Evolutionary conservation across 1,284 basidiomycete species (phyloP).

Genomic region (Peniophora sp.): DNA sequence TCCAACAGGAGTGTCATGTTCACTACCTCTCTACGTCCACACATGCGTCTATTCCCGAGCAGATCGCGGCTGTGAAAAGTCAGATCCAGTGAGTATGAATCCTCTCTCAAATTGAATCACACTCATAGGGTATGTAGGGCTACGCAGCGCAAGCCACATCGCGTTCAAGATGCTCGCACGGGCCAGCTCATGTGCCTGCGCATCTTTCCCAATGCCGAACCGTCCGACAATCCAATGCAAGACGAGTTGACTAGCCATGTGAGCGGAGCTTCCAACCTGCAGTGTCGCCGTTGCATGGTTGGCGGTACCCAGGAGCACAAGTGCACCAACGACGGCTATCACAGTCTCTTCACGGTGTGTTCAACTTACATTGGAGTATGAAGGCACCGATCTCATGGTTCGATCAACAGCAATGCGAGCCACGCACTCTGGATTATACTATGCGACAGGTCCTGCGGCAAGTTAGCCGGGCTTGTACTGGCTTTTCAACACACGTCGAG

Average conservation of each 20-base stretch:
- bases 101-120: neutral
- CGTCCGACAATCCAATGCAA: conserved; percentile 22
- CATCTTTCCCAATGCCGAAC: conserved; percentile 17
- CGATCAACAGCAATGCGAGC: neutral
- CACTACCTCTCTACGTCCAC: conserved; percentile 20
- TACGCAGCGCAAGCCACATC: conserved; percentile 6
- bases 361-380: neutral
- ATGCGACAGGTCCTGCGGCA: conserved; percentile 4
- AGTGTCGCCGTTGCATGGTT: neutral
- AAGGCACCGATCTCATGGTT: neutral
- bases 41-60: conserved; percentile 20
- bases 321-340: neutral
- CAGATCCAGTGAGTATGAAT: conserved; percentile 15
- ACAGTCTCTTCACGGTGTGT: neutral
- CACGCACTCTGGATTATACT: neutral
- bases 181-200: conserved; percentile 16
- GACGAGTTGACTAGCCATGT: conserved; percentile 8
- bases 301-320: neutral
- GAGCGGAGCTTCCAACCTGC: neutral
- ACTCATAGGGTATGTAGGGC: conserved; percentile 6
- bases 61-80: conserved; percentile 17
- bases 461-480: conserved; percentile 8
- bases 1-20: conserved; percentile 24
- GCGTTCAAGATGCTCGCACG: conserved; percentile 5
- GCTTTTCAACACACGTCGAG: conserved; percentile 8